These are phyloP conservation scores for Pseudogymnoascus sp. DNA, from an alignment of 2,329 filamentous ascomycete species.

Conservation along the genomic window DNA sequence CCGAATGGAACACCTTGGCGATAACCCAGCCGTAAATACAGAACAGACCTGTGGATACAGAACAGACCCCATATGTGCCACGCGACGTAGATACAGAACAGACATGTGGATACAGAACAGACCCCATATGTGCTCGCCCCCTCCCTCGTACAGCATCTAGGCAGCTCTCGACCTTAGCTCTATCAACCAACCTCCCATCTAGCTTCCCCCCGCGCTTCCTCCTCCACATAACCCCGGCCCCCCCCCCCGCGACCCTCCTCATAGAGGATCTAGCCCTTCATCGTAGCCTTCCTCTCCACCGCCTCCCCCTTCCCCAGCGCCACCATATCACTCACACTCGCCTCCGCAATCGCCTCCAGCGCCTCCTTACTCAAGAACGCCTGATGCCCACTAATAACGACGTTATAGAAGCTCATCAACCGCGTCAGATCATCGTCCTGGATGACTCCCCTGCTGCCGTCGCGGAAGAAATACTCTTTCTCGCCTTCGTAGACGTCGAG, in stretches of 20 bases:
- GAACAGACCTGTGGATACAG: neutral
- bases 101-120: neutral
- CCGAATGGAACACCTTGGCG: neutral
- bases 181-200: neutral
- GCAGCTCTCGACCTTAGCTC: neutral
- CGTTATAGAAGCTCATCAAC: conserved; percentile 61
- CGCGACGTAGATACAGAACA: neutral
- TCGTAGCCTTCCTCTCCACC: conserved; percentile 26
- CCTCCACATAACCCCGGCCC: neutral
- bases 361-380: conserved; percentile 64
- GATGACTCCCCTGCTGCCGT: conserved; percentile 57
- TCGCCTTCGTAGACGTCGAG: conserved; percentile 65
- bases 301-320: neutral
- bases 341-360: conserved; percentile 53
- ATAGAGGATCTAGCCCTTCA: neutral
- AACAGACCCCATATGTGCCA: neutral
- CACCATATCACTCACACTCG: conserved; percentile 50
- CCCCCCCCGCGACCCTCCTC: neutral
- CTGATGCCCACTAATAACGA: conserved; percentile 60
- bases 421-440: conserved; percentile 60
- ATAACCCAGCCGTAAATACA: neutral
- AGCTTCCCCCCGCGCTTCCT: neutral
- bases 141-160: neutral
- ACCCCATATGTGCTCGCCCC: neutral
- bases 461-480: conserved; percentile 55